Evolutionary conservation across 2,329 filamentous ascomycete species (phyloP).

Genomic region (Allantophomopsis cytisporea): DNA sequence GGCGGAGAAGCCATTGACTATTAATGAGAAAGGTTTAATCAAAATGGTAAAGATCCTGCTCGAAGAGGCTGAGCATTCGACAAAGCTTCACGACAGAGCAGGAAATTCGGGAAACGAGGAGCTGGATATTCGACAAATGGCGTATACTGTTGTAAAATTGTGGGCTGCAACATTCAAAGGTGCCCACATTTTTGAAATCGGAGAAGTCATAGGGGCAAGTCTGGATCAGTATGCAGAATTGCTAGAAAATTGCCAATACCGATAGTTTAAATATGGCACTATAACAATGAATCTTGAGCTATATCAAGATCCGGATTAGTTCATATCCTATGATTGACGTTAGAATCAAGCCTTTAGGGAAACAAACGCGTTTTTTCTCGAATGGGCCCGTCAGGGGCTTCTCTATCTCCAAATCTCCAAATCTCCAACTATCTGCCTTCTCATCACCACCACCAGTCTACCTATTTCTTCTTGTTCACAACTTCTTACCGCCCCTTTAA

Average conservation of each 20-base stretch:
- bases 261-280: too few species aligned
- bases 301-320: too few species aligned
- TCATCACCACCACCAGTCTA: too few species aligned
- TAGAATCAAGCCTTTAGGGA: too few species aligned
- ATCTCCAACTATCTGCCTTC: not conserved
- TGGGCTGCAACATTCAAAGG: slow-evolving; percentile 51
- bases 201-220: slow-evolving; percentile 41
- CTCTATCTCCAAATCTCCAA: not conserved
- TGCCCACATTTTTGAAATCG: slow-evolving; percentile 46
- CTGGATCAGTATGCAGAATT: slow-evolving; percentile 32
- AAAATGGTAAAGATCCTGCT: slow-evolving; percentile 43
- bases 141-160: slow-evolving; percentile 41
- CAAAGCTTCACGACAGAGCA: too few species aligned
- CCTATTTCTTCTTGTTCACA: too few species aligned
- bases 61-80: slow-evolving; percentile 42
- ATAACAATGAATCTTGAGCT: too few species aligned
- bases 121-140: slow-evolving; percentile 31
- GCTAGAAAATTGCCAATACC: not conserved
- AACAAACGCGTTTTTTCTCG: too few species aligned
- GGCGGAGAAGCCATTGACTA: slow-evolving; percentile 24
- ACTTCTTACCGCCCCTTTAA: too few species aligned
- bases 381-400: too few species aligned
- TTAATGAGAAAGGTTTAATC: slow-evolving; percentile 40
- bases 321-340: too few species aligned
- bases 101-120: too few species aligned